These are phyloP conservation scores for Colletotrichum sp. DNA, from an alignment of 2,329 filamentous ascomycete species.

Conservation along the genomic window DNA sequence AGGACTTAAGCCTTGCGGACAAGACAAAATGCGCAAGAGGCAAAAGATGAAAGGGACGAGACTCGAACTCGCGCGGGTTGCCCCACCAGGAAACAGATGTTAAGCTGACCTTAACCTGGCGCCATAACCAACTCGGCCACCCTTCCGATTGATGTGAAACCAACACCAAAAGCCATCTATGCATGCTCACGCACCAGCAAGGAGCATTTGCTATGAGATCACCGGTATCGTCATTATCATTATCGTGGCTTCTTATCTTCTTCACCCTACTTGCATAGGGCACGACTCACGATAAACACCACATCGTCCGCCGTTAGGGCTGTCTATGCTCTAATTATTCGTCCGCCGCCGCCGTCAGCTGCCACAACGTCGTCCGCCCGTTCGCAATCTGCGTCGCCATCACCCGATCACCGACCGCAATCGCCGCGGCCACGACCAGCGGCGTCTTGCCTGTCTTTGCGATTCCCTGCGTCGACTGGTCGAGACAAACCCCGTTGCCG, in stretches of 20 bases:
- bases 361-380: slow-evolving; percentile 6
- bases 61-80: slow-evolving; percentile 23
- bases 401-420: not conserved
- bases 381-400: slow-evolving; percentile 12
- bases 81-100: slow-evolving; percentile 21
- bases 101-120: slow-evolving; percentile 22
- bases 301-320: not conserved
- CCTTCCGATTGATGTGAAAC: not conserved
- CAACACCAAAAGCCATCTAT: no score
- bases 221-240: not conserved
- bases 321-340: not conserved
- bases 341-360: not conserved
- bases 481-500: slow-evolving; percentile 7
- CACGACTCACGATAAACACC: not conserved
- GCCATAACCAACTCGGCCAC: slow-evolving; percentile 23
- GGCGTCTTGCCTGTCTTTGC: slow-evolving; percentile 13
- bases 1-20: no score
- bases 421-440: not conserved
- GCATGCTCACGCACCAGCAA: rapidly evolving
- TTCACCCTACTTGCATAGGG: not conserved
- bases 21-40: not conserved
- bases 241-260: not conserved
- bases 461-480: slow-evolving; percentile 17
- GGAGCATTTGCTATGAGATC: not conserved
- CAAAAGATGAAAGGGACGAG: slow-evolving; percentile 12